Base-by-base conservation (phyloP, 805 yeast genomes). In the Metschnikowia arizonensis region DNA sequence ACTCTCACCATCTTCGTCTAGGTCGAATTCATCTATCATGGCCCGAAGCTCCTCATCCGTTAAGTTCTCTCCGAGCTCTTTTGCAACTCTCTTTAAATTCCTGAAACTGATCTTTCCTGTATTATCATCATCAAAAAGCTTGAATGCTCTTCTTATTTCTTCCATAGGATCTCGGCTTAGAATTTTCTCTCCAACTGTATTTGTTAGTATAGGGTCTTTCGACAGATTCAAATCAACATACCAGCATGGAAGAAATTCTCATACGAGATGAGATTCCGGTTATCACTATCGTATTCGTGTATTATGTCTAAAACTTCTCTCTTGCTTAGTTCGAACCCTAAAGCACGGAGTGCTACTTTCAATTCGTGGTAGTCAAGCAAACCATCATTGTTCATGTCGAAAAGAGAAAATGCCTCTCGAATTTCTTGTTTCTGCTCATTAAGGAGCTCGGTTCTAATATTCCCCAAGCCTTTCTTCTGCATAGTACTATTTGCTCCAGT, bases 11-110 rank as follows among this genome's bases (percentile, higher is more conserved):
- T 93, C 98, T 45, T 88, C 95, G 62, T 93, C 97, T 42, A 90
- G 68, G 66, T 93, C 99, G 61, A 93, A 93, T 64, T 91, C 98
- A 50, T 90, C 96, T 53, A 93, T 93, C 99, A 93, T 93, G 4
- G 97, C 97, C 54, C 86, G 77, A 42, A 93, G 72, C 60, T 93
- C 99, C 48, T 88, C 96, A 55, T 93, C 99, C 5, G 88, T 82
- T 47, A 93, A 69, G 55, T 84, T 86, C 63, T 93, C 99, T 2
- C 97, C 97, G 47, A 93, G 68, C 54, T 91, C 97, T 55, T 86
- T 85, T 9, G 97, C 93, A 1, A 91, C 96, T 49, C 93, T 77
- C 63, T 95, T 79, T 48, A 93, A 74, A 60, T 89, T 86, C 53
- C 90, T 77, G 40, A 91, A 70, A 45, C 85, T 54, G 51, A 90